Evolutionary conservation across 1,284 basidiomycete genomes (phyloP), one percentile per base, ranked within the genome.

Genomic region (Ustilago trichophora): DNA sequence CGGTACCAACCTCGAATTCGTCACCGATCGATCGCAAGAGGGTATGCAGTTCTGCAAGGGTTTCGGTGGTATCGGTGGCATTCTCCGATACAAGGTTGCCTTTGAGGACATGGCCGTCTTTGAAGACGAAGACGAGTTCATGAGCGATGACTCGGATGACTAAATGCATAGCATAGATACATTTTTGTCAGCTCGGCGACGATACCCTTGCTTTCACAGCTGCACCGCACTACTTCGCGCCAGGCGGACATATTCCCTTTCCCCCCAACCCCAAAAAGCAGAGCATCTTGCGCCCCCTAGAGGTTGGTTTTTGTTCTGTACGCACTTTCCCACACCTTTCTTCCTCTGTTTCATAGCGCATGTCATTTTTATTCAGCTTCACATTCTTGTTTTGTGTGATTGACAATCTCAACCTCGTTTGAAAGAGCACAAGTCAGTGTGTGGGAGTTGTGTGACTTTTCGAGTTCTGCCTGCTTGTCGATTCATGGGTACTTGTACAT

Each of bases 11-110:
- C 88, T 98, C 63, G 95, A 98, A 74, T 86, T 78, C 26, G 78
- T 75, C 42, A 75, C 76, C 6, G 73, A 77, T 50, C 71, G 81
- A 44, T 94, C 92, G n/a, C 94, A 98, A 82, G 95, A 98, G 82
- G 95, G 95, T 27, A 91, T 91, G 37, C 96, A 98, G 83, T 98
- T 98, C 85, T 93, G 96, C 78, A 95, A 95, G 83, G 96, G 95
- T 45, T 98, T 98, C 78, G 95, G 95, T 84, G 95, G 95, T 29
- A 96, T 98, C 71, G 95, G 95, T 40, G 95, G 95, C 27, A 85
- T 98, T 58, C 85, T 97, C 65, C 88, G 93, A 56, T 81, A 74
- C 75, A 78, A 80, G 60, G 78, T 81, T 11, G 77, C 76, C 13
- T 80, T 81, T 33, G 78, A 81, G 52, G 78, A 80, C 32, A 57